Conservation (phyloP, 306 rosid species). For the Quercus suber region DNA sequence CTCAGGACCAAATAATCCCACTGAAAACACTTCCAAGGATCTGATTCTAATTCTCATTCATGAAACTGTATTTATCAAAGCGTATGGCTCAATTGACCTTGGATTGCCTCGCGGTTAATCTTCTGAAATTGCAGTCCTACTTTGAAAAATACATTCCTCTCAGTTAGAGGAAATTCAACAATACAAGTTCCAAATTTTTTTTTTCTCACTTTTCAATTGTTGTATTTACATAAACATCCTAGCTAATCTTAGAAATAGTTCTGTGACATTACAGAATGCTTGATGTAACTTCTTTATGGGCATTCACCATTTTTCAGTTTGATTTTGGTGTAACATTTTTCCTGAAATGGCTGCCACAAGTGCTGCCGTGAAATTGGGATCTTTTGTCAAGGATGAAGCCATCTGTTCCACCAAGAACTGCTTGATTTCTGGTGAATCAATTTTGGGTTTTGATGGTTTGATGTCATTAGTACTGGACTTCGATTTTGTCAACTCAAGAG, state of each 20-base stretch:
- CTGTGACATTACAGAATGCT: constrained; percentile 17
- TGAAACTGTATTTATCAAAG: background rate
- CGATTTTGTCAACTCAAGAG: constrained; percentile 61
- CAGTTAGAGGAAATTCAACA: constrained; percentile 29
- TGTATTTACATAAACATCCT: constrained; percentile 65
- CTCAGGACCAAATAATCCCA: too few species aligned
- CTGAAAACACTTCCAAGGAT: too few species aligned
- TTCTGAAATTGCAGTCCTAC: constrained; percentile 7
- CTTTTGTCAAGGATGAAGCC: constrained; percentile 92
- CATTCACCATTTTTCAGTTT: constrained; percentile 19
- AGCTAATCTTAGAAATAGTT: constrained; percentile 10
- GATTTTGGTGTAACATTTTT: constrained; percentile 47
- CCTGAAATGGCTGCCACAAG: constrained; percentile 94
- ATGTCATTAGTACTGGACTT: constrained; percentile 37
- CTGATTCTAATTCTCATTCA: background rate
- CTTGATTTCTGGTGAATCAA: constrained; percentile 51
- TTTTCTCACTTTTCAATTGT: constrained; percentile 22
- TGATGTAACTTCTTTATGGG: constrained; percentile 16
- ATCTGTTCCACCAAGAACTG: constrained; percentile 82
- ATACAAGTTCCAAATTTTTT: constrained; percentile 12
- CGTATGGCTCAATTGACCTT: constrained; percentile 1
- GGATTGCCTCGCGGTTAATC: constrained; percentile 14
- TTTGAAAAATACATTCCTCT: constrained; percentile 22
- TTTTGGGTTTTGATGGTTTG: constrained; percentile 33
- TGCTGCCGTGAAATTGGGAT: constrained; percentile 91